phyloP scores from a whole-genome alignment of 441 rosid species.

The Aleurites moluccanus region DNA sequence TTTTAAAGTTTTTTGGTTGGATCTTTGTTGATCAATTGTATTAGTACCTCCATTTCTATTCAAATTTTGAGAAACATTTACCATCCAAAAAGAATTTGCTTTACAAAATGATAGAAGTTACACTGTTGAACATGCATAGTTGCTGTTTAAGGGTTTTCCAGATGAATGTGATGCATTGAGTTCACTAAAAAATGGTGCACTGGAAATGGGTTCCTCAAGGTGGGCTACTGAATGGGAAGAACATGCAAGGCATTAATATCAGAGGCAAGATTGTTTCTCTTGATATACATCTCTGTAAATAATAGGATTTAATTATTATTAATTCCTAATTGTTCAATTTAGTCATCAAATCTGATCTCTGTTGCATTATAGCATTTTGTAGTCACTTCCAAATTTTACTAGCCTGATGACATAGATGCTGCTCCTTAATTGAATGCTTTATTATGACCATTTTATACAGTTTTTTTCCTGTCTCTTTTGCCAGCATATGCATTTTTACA shows the following conservation, averaged over 20 bases:
- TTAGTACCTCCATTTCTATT: neutral
- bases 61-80: neutral
- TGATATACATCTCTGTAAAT: neutral
- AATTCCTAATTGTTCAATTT: neutral
- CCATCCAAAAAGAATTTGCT: neutral
- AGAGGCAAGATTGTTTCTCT: constrained; percentile 48
- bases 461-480: neutral
- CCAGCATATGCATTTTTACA: neutral
- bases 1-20: neutral
- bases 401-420: neutral
- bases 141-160: constrained; percentile 88
- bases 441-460: neutral
- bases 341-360: neutral
- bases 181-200: constrained; percentile 61
- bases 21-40: neutral
- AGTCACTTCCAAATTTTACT: neutral
- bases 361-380: neutral
- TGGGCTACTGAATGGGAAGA: constrained; percentile 95
- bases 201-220: constrained; percentile 70
- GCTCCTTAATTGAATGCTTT: neutral
- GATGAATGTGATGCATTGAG: constrained; percentile 55
- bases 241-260: constrained; percentile 69
- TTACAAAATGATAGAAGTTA: neutral
- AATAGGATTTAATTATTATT: neutral
- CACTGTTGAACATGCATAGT: constrained; percentile 39